Evolutionary conservation across 164 flowering plant species (phyloP).

Genomic region (Macadamia integrifolia): DNA sequence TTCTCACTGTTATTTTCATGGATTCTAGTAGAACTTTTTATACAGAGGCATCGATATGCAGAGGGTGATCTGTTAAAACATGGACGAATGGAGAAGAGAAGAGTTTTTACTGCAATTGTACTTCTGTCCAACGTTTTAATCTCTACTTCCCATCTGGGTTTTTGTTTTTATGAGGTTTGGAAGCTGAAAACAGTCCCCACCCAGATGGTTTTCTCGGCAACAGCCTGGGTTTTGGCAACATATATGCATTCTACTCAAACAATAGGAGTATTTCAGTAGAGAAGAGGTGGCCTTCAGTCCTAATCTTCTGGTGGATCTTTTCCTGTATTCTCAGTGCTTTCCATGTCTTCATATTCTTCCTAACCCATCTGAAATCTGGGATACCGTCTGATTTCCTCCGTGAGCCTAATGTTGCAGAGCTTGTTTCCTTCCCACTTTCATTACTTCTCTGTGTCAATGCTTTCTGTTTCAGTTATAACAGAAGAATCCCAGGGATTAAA

Average conservation of each 20-base stretch:
- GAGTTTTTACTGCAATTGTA: conserved; percentile 13
- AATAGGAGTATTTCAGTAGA: conserved; percentile 14
- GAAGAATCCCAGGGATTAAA: conserved; percentile 19
- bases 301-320: conserved; percentile 54
- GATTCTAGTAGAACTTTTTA: conserved; percentile 33
- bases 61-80: conserved; percentile 5
- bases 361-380: conserved; percentile 18
- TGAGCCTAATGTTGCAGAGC: conserved; percentile 27
- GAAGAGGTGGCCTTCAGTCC: conserved; percentile 50
- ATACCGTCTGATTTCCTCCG: conserved; percentile 22
- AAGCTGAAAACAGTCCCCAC: conserved; percentile 10
- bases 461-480: conserved; percentile 7
- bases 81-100: conserved; percentile 6
- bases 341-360: conserved; percentile 20
- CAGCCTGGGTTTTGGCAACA: conserved; percentile 44
- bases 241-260: conserved; percentile 27
- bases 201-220: conserved; percentile 17
- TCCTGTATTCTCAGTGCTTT: conserved; percentile 22
- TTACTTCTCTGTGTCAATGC: conserved; percentile 40
- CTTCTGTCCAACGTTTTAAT: conserved; percentile 31
- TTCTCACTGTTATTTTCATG: conserved; percentile 32
- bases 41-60: conserved; percentile 19
- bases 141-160: conserved; percentile 32
- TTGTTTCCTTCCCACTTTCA: conserved; percentile 41
- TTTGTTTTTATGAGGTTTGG: conserved; percentile 33